phyloP scores from a whole-genome alignment of 352 stramenopile genomes.

The Phytopythium helicoides region DNA sequence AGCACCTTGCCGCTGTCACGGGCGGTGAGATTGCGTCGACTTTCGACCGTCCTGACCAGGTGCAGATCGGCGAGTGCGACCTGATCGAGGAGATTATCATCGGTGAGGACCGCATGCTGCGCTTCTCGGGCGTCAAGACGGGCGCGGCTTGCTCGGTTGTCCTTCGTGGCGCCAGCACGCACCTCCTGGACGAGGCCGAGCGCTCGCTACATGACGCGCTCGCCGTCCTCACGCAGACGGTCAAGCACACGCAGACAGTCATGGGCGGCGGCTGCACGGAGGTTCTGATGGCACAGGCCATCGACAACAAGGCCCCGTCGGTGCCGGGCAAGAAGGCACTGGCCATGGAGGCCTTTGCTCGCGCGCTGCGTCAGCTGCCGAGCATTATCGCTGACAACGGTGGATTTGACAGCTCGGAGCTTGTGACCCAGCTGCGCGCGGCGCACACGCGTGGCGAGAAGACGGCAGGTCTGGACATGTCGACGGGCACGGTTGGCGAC shows the following conservation, averaged over 20 bases:
- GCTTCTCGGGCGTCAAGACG: slow-evolving; percentile 97
- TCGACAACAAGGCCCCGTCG: slow-evolving; percentile 89
- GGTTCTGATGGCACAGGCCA: slow-evolving; percentile 94
- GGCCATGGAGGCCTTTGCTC: slow-evolving; percentile 97
- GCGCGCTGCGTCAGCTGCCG: slow-evolving; percentile 95
- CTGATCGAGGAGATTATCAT: slow-evolving; percentile 99
- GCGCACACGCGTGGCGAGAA: slow-evolving; percentile 91
- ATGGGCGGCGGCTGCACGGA: slow-evolving; percentile 98
- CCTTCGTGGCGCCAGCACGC: slow-evolving; percentile 91
- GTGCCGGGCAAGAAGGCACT: slow-evolving; percentile 97
- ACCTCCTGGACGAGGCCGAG: slow-evolving; percentile 99
- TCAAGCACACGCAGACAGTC: slow-evolving; percentile 96
- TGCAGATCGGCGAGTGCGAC: slow-evolving; percentile 96
- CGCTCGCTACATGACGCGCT: slow-evolving; percentile 98
- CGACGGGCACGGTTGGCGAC: slow-evolving; percentile 93
- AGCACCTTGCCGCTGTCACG: slow-evolving; percentile 95
- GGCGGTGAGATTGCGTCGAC: slow-evolving; percentile 96
- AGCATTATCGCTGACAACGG: slow-evolving; percentile 99
- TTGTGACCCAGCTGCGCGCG: slow-evolving; percentile 95
- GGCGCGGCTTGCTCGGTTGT: slow-evolving; percentile 95
- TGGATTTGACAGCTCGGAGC: slow-evolving; percentile 97
- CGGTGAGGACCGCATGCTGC: slow-evolving; percentile 96
- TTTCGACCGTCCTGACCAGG: slow-evolving; percentile 97
- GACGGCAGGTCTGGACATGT: slow-evolving; percentile 97
- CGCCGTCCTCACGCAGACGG: slow-evolving; percentile 96